Evolutionary conservation across 2,329 filamentous ascomycete species (phyloP), one percentile per base, ranked within the genome.

Genomic region (Lojkania enalia): DNA sequence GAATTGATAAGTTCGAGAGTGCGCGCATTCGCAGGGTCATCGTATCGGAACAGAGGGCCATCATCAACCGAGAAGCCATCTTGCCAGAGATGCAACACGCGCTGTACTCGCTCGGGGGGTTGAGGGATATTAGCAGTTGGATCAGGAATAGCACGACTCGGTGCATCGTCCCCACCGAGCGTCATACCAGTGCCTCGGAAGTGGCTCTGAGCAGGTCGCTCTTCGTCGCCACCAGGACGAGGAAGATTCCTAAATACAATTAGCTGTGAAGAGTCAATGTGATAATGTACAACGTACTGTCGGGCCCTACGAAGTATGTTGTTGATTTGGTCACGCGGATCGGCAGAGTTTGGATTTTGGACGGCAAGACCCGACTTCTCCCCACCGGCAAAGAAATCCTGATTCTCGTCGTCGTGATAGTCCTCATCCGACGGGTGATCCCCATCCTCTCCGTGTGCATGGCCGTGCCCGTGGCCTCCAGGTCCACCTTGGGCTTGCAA

Each of bases 11-110:
- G 85, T 46, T 83, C 77, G 33, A 94, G 75, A 41, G 87, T 86
- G 38, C 78, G 77, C 20, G 84, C 81, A 64, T 92, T 90, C 20
- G 78, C 79, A 0, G 88, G 87, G 66, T 94, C 88, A 59, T 91
- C 86, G 62, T 88, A 92, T 44, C 87, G 83, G 64, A 81, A 84
- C 27, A 94, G 80, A 35, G 84, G 81, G 20, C 89, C 89, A 60
- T 94, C 87, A 48, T 91, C 88, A 49, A 95, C 84, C 53, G 87
- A 92, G 72, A 94, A 92, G 12, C 89, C 89, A 63, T 95, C 85
- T 31, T 80, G 79, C 89, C 89, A 95, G 33, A 94, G 78, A 61
- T 92, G 88, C 41, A 95, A 77, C 9, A 83, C 80, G 39, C 88
- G 84, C 39, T 83, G 82, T 49, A 87, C 82, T 4, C 80, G 78